Evolutionary conservation across 2,329 filamentous ascomycete species (phyloP), one percentile per base, ranked within the genome.

Genomic region (Thermochaetoides dissita): DNA sequence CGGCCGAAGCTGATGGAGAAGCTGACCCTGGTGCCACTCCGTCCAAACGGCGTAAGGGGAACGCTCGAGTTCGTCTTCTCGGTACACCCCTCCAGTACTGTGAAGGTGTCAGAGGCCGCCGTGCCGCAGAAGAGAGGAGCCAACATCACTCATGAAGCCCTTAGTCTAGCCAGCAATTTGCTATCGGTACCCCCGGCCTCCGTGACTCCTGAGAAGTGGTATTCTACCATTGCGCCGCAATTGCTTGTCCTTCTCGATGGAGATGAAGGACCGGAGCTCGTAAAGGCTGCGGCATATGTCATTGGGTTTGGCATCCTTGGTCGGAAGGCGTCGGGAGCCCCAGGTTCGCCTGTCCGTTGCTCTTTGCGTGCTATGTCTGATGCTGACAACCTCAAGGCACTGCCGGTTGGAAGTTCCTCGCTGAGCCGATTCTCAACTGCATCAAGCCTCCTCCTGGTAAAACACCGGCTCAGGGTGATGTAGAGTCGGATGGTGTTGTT

Each of bases 11-110:
- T 84, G 2, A 64, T 79, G 50, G 66, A 66, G 43, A 65, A 71
- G 9, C 64, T 85, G 36, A 75, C 78, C 1, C 55, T 66, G 9
- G 54, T 84, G 8, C 80, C 81, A 1, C 63, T 83, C 28, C 67
- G 79, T 4, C 60, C 64, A 2, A 69, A 75, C 46, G 81, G 81
- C 11, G 76, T 85, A 10, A 70, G 80, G 31, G 71, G 74, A 28
- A 80, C 76, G 0, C 65, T 84, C 46, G 80, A 84, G 53, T 84
- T 84, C 53, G 67, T 85, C 32, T 80, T 83, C 44, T 71, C 79
- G 1, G 75, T 82, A 6, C 79, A 83, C 46, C 73, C 79, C 0
- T 68, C 71, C 46, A 66, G 63, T 49, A 59, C 61, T 6, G 57
- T 63, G 43, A 58, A 59, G 50, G 41, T 56, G 0, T 58, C 63